A percentile compares a stretch with the other conserved stretches of the same genome.
Conservation (phyloP, 169 alveolate genomes). For the Plasmodium gaboni region DNA sequence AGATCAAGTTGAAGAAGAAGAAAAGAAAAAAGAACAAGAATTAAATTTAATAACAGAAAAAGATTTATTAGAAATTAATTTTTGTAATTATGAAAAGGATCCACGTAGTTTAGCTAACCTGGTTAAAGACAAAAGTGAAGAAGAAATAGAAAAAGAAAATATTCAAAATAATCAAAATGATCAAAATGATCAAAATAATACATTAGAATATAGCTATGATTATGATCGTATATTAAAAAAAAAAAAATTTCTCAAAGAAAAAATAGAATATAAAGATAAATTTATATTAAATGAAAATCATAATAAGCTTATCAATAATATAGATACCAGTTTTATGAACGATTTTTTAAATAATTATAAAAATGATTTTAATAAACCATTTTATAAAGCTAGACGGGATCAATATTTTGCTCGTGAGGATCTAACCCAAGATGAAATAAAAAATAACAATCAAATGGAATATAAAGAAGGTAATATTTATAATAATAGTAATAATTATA, state of each 20-base stretch:
- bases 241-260: slow-evolving; percentile 42
- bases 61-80: slow-evolving; percentile 50
- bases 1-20: slow-evolving; percentile 60
- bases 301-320: slow-evolving; percentile 8
- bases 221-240: slow-evolving; percentile 51
- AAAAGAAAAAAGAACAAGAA: slow-evolving; percentile 45
- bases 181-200: neutral
- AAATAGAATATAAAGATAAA: slow-evolving; percentile 37
- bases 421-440: neutral
- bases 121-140: slow-evolving; percentile 21
- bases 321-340: slow-evolving; percentile 25
- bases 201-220: slow-evolving; percentile 53
- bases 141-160: slow-evolving; percentile 11
- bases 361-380: slow-evolving; percentile 25
- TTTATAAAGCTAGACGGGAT: slow-evolving; percentile 57
- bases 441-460: neutral
- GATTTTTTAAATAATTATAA: slow-evolving; percentile 33
- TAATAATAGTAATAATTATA: too few species aligned
- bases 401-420: slow-evolving; percentile 50
- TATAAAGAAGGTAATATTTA: neutral
- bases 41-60: slow-evolving; percentile 32
- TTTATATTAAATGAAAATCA: slow-evolving; percentile 28
- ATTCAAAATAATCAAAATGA: neutral
- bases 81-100: slow-evolving; percentile 69
- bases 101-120: slow-evolving; percentile 56